Base-by-base conservation (phyloP, 495 filamentous ascomycete genomes). In the Hypoxylon lienhwacheense region DNA sequence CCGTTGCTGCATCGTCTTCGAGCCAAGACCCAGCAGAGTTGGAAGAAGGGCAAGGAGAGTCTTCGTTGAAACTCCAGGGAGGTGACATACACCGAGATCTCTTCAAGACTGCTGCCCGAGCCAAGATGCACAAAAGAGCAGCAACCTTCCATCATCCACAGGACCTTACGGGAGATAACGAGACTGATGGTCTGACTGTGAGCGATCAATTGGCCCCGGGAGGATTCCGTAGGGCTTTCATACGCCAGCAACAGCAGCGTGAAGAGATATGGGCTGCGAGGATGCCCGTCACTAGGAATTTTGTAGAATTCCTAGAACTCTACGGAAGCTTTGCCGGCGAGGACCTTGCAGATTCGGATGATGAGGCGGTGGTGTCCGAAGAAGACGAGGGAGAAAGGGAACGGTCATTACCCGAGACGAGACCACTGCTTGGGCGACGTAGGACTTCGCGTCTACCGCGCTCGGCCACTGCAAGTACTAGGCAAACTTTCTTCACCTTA, bases 271-370 rank as follows among this genome's bases (percentile, higher is more conserved):
- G 67, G 64, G 70, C 66, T 54, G 72, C 53, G 32, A 70, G 45
- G 43, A 69, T 51, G 20, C 80, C 82, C 7, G 69, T 85, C 11
- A 85, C 85, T 0, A 67, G 69, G n/a, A 81, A 81, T 55, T 89
- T 89, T 53, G 77, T 85, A 25, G 80, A 84, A 31, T 89, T 87
- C 54, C 73, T 89, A 7, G 82, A 85, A 35, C 66, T 88, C 4
- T 89, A 88, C 63, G 85, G 85, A 0, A 79, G 76, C 39, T 89
- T 89, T 63, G 85, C 85, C 0, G 85, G 85, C 5, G 85, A 89
- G 59, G 85, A 88, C 49, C 74, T 89, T 8, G 79, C 70, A 2
- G 85, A 88, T 35, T 79, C 81, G 0, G 82, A 85, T 43, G 79
- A 84, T 28, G 84, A 87, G 40, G 76, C 72, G 15, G 66, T 76